Evolutionary conservation across 129 eudicot species (phyloP).

Genomic region (Scalesia atractyloides): DNA sequence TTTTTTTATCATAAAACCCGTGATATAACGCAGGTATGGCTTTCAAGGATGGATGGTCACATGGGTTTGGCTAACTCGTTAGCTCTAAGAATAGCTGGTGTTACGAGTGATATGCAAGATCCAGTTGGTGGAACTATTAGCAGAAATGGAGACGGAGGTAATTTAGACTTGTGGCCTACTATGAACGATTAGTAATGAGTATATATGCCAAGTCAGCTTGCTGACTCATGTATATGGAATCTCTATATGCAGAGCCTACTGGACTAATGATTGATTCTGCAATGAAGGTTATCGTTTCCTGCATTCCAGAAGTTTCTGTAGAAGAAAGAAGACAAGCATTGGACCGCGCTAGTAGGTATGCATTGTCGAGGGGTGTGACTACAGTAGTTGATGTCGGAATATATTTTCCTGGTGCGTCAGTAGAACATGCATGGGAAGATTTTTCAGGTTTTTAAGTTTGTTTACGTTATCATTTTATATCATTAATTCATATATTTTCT

Average conservation of each 20-base stretch:
- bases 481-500: background rate
- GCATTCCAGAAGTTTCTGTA: conserved; percentile 71
- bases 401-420: conserved; percentile 79
- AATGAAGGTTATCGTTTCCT: conserved; percentile 56
- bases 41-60: conserved; percentile 96
- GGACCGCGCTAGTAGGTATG: conserved; percentile 72
- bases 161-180: conserved; percentile 1
- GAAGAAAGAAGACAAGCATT: conserved; percentile 90
- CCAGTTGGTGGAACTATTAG: conserved; percentile 77
- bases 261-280: conserved; percentile 97
- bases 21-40: conserved; percentile 69
- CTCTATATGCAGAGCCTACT: conserved; percentile 71
- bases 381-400: conserved; percentile 94
- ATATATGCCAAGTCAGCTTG: conserved; percentile 21
- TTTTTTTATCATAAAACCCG: background rate
- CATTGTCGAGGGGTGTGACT: conserved; percentile 83
- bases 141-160: conserved; percentile 68
- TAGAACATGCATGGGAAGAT: conserved; percentile 84
- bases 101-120: conserved; percentile 58
- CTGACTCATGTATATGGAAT: conserved; percentile 13
- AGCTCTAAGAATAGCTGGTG: conserved; percentile 73
- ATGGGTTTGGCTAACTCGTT: conserved; percentile 93
- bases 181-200: background rate
- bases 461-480: background rate
- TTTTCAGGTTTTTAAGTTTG: conserved; percentile 61